Percentiles rank a stretch among this genome's conserved stretches.
Conservation (phyloP, 78 protist genomes). For the Mantamonas sphyraenae region DNA sequence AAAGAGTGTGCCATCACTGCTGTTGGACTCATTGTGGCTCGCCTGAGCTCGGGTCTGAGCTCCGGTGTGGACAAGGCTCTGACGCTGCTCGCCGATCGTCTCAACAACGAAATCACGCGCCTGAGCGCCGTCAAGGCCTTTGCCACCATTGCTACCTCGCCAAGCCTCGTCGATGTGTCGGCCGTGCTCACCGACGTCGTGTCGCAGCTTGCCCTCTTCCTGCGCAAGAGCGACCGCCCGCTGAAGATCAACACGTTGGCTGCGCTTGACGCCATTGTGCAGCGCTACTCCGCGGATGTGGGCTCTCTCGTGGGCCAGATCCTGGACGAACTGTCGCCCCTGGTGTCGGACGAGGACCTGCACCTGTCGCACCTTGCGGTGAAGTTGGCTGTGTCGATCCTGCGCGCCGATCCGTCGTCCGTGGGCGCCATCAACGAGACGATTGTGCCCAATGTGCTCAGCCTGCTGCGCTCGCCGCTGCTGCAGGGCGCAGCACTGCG, state of each 20-base stretch:
- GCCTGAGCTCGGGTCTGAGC: too few species aligned
- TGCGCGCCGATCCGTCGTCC: constrained; percentile 3
- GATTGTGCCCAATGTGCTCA: constrained; percentile 35
- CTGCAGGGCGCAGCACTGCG: constrained; percentile 78
- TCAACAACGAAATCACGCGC: constrained; percentile 83
- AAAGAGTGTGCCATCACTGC: constrained; percentile 76
- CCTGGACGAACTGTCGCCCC: constrained; percentile 11
- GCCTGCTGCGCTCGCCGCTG: constrained; percentile 46
- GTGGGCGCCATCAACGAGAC: background rate
- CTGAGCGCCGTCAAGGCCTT: constrained; percentile 48
- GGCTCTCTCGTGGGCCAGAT: background rate
- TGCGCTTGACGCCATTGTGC: background rate
- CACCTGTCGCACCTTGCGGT: constrained; percentile 58
- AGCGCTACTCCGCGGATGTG: background rate
- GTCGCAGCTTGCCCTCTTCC: constrained; percentile 8
- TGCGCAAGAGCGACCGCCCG: constrained; percentile 31
- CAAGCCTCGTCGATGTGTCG: background rate
- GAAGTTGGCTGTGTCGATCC: constrained; percentile 16
- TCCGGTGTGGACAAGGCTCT: too few species aligned
- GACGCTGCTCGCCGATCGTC: constrained; percentile 54
- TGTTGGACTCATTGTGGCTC: constrained; percentile 49
- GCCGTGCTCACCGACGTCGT: constrained; percentile 5
- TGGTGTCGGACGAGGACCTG: constrained; percentile 71
- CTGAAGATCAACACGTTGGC: too few species aligned
- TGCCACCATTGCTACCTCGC: background rate